A percentile compares a stretch with the other conserved stretches of the same genome.
These are phyloP conservation scores for Lagenaria siceraria DNA, from an alignment of 306 rosid species.

Conservation along the genomic window DNA sequence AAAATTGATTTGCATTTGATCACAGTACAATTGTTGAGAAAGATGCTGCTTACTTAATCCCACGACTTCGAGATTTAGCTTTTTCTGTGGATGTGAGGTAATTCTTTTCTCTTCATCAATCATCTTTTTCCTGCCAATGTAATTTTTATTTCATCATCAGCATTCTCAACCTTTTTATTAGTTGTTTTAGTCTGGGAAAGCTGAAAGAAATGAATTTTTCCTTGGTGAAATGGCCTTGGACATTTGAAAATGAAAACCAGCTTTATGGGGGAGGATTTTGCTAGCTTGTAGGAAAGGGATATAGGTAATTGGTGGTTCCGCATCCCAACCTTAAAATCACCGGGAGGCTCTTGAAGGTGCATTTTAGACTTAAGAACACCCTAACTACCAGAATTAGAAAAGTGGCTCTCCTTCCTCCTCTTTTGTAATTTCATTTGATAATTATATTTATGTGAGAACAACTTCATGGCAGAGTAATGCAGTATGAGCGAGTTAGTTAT, in stretches of 20 bases:
- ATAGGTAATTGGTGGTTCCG: neutral
- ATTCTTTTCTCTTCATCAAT: neutral
- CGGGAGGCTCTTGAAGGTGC: neutral
- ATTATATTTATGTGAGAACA: neutral
- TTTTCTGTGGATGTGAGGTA: constrained; percentile 82
- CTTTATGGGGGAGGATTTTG: neutral
- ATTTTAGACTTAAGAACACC: neutral
- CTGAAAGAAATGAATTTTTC: neutral
- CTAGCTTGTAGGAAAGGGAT: neutral
- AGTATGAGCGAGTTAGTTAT: neutral
- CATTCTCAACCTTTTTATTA: neutral
- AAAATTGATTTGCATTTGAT: constrained; percentile 3
- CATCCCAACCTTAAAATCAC: neutral
- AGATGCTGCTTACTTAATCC: constrained; percentile 67
- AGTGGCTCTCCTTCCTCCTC: neutral
- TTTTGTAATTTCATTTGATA: neutral
- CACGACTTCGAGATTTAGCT: constrained; percentile 82
- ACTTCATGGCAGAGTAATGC: neutral
- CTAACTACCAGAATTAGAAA: neutral
- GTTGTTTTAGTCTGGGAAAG: neutral
- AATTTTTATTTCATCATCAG: neutral
- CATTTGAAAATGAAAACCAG: neutral
- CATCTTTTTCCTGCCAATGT: neutral
- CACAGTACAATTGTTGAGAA: constrained; percentile 69
- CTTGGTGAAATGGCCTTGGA: neutral